Conservation (phyloP, 176 grass and related monocot genomes). For the Tuctoria greenei region DNA sequence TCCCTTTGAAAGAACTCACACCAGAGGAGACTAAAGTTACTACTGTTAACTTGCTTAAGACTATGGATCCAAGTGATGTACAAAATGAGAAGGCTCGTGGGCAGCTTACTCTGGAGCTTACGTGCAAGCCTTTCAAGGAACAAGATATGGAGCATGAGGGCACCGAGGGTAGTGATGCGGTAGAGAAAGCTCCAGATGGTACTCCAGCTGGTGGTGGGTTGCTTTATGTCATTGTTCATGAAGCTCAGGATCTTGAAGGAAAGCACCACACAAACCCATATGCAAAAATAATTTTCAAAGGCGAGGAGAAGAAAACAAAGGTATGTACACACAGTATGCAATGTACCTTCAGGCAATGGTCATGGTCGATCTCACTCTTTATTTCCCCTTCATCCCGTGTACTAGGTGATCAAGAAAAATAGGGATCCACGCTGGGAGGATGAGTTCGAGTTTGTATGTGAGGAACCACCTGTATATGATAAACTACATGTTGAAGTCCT, state of each 20-base stretch:
- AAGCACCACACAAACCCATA: constrained; percentile 95
- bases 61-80: constrained; percentile 60
- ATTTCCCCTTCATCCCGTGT: background rate
- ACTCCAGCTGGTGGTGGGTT: constrained; percentile 79
- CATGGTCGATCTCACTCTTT: background rate
- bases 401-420: constrained; percentile 85
- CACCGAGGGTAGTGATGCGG: constrained; percentile 29
- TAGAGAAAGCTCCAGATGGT: constrained; percentile 62
- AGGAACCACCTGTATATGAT: constrained; percentile 75
- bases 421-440: constrained; percentile 90
- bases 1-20: constrained; percentile 63
- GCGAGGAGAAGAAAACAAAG: constrained; percentile 90
- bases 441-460: constrained; percentile 84
- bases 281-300: constrained; percentile 71
- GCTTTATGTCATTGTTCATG: constrained; percentile 74
- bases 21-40: constrained; percentile 61
- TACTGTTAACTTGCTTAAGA: constrained; percentile 81
- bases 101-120: constrained; percentile 64
- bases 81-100: constrained; percentile 83
- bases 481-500: constrained; percentile 82
- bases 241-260: constrained; percentile 91
- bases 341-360: background rate
- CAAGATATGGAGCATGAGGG: constrained; percentile 55
- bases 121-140: constrained; percentile 89
- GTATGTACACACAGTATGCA: constrained; percentile 30